phyloP scores from a whole-genome alignment of 768 basidiomycete species.

The Tricholoma flavovirens region DNA sequence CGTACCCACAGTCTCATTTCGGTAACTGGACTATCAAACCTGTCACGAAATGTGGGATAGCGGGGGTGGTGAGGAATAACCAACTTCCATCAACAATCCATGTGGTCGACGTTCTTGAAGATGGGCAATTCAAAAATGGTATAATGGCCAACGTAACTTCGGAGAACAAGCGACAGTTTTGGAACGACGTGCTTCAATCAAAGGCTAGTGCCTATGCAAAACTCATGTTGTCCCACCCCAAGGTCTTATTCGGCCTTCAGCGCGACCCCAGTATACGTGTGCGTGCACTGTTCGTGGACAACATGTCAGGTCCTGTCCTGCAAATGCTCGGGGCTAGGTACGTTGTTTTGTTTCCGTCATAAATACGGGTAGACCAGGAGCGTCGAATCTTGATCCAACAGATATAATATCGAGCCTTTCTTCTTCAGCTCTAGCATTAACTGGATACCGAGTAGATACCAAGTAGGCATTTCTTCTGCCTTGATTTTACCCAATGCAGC shows the following conservation, averaged over 20 bases:
- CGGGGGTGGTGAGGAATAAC: slow-evolving; percentile 22
- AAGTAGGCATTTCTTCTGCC: slow-evolving; percentile 31
- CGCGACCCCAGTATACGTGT: slow-evolving; percentile 34
- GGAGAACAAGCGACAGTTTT: slow-evolving; percentile 25
- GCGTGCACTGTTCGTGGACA: slow-evolving; percentile 47
- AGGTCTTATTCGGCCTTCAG: neutral
- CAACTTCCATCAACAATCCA: slow-evolving; percentile 25
- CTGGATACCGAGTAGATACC: slow-evolving; percentile 64
- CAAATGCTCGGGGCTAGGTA: slow-evolving; percentile 59
- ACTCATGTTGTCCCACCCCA: neutral
- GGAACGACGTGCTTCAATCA: slow-evolving; percentile 30
- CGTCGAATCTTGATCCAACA: slow-evolving; percentile 12
- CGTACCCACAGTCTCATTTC: slow-evolving; percentile 42
- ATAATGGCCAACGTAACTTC: slow-evolving; percentile 17
- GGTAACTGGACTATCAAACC: slow-evolving; percentile 53
- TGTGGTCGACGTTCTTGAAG: slow-evolving; percentile 33
- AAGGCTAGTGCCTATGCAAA: slow-evolving; percentile 26
- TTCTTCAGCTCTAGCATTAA: slow-evolving; percentile 61
- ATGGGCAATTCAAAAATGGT: slow-evolving; percentile 32
- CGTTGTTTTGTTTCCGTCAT: too few species aligned
- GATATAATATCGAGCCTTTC: slow-evolving; percentile 59
- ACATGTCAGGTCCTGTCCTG: slow-evolving; percentile 45
- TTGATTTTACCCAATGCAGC: neutral
- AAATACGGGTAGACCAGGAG: neutral
- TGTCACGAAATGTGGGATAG: slow-evolving; percentile 34